phyloP scores from a whole-genome alignment of 1,284 basidiomycete genomes.

The Pseudozyma sp. region DNA sequence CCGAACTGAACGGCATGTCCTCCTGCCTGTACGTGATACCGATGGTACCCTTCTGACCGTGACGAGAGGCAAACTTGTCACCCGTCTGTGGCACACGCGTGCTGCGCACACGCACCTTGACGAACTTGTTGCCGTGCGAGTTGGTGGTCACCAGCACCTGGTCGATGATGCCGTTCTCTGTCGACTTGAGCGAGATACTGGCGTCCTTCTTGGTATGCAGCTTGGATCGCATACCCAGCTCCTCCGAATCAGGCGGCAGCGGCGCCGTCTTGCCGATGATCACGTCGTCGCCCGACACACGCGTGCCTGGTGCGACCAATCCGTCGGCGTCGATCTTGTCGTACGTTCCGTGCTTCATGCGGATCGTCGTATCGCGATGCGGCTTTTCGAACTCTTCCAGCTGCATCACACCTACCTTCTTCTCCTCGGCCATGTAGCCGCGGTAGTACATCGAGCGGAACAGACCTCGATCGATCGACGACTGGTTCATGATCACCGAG shows the following conservation, averaged over 20 bases:
- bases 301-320: slow-evolving; percentile 92
- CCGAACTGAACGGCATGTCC: slow-evolving; percentile 98
- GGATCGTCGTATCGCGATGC: slow-evolving; percentile 87
- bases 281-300: slow-evolving; percentile 96
- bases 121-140: slow-evolving; percentile 94
- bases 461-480: slow-evolving; percentile 94
- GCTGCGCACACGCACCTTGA: slow-evolving; percentile 95
- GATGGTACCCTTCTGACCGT: slow-evolving; percentile 99
- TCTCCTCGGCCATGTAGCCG: slow-evolving; percentile 96
- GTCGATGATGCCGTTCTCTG: slow-evolving; percentile 96
- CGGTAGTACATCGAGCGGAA: slow-evolving; percentile 99
- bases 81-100: slow-evolving; percentile 96
- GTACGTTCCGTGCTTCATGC: slow-evolving; percentile 98
- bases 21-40: slow-evolving; percentile 99
- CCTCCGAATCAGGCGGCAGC: slow-evolving; percentile 93
- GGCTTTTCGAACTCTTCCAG: slow-evolving; percentile 97
- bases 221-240: slow-evolving; percentile 92
- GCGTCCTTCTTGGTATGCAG: slow-evolving; percentile 92
- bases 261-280: slow-evolving; percentile 99
- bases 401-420: slow-evolving; percentile 87
- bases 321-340: slow-evolving; percentile 98
- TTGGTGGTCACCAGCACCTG: slow-evolving; percentile 97
- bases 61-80: slow-evolving; percentile 99
- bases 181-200: slow-evolving; percentile 96
- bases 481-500: slow-evolving; percentile 99